These are phyloP conservation scores for Myriosclerotinia curreyana DNA, from an alignment of 2,329 filamentous ascomycete species.

Conservation along the genomic window DNA sequence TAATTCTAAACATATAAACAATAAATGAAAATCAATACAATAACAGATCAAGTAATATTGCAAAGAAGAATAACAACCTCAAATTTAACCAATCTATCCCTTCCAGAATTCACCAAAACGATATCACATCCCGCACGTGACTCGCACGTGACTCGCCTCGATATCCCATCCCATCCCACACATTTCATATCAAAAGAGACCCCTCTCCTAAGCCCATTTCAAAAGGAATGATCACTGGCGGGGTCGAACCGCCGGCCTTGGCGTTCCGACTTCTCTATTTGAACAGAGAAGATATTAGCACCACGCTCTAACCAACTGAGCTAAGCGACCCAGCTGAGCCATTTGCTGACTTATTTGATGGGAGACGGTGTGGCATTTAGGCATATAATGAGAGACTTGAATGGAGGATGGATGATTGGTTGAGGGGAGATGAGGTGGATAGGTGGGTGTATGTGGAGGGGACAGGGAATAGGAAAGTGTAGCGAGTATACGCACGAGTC, in stretches of 20 bases:
- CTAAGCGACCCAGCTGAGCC: background rate
- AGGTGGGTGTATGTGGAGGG: too few species aligned
- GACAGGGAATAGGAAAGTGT: too few species aligned
- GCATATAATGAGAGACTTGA: background rate
- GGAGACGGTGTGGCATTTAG: rapidly evolving
- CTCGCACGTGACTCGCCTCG: background rate
- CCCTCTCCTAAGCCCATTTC: too few species aligned
- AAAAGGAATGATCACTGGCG: background rate
- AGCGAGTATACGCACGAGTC: too few species aligned
- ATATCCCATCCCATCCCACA: background rate
- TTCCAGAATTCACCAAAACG: too few species aligned
- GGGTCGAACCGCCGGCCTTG: constrained; percentile 11
- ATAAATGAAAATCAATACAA: too few species aligned
- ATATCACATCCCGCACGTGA: too few species aligned
- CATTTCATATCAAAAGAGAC: too few species aligned
- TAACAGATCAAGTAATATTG: too few species aligned
- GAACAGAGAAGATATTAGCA: constrained; percentile 2
- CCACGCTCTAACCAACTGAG: constrained; percentile 16
- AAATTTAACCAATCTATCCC: too few species aligned
- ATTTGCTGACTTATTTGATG: background rate
- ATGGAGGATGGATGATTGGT: background rate
- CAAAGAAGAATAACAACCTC: too few species aligned
- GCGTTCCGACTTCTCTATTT: background rate
- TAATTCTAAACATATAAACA: too few species aligned
- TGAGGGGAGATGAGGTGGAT: background rate